Evolutionary conservation across 2,329 filamentous ascomycete genomes (phyloP), one percentile per base, ranked within the genome.

Genomic region (Cylindrodendrum hubeiense): DNA sequence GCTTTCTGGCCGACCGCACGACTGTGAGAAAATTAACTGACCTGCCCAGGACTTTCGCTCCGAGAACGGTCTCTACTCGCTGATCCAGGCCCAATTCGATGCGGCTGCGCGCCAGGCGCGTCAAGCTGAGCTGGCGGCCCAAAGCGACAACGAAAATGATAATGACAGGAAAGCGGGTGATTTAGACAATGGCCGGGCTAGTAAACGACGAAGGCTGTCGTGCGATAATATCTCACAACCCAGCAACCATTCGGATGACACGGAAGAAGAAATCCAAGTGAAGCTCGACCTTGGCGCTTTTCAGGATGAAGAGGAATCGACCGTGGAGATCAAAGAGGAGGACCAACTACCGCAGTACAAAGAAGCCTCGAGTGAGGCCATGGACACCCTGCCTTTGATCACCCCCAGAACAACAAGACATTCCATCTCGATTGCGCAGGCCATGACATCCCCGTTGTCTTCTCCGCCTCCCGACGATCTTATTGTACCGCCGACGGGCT

Each of bases 11-110:
- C 22, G 17, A 19, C 30, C n/a, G 30, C 15, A 43, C 17, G 8
- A 50, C 39, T 13, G 49, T n/a, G 15, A 34, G 58, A 53, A 19
- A 46, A 22, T 15, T 41, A 28, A 60, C 70, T 76, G 56, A 73
- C 66, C 50, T 21, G 3, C 22, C 4, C 67, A 91, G 90, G 90
- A 93, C 70, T 93, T 93, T 68, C 90, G 90, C 43, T 92, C 90
- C 2, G 87, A 92, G 74, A 89, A 93, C 76, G 91, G 91, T 2
- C 84, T 93, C 1, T 93, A 93, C 77, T 90, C 90, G 12, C 81
- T 93, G 50, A 92, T 93, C 15, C 90, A 92, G 77, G 85, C 88
- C 17, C 88, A 91, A 69, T 90, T 90, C 71, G 87, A 91, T 67
- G 83, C 85, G 39, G 84, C 84, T 53, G 79, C 82, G 69, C 80